A percentile compares a stretch with the other conserved stretches of the same genome.
phyloP scores from a whole-genome alignment of 2,329 filamentous ascomycete species.

The Lachnellula suecica region DNA sequence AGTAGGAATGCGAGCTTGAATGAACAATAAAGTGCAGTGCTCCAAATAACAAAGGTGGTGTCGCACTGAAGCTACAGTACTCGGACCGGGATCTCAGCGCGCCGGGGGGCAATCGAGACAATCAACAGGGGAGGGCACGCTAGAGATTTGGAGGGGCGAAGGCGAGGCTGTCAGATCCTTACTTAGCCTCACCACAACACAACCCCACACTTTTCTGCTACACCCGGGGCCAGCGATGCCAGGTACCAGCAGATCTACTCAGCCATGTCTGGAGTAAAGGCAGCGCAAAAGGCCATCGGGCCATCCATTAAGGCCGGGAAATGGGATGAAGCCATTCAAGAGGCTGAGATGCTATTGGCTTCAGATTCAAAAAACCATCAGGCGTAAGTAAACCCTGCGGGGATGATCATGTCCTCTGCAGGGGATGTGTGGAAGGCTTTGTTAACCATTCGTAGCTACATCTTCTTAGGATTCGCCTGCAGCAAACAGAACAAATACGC shows the following conservation, averaged over 20 bases:
- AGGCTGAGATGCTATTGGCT: conserved; percentile 68
- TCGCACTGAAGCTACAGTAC: too few species aligned
- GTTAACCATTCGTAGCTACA: conserved; percentile 49
- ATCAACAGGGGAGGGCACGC: too few species aligned
- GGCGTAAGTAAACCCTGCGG: conserved; percentile 52
- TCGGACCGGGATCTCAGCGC: too few species aligned
- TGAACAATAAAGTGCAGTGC: too few species aligned
- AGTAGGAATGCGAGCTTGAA: too few species aligned
- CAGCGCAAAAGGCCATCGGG: conserved; percentile 78
- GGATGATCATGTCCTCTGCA: background rate
- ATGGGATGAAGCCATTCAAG: conserved; percentile 71
- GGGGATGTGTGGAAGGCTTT: background rate
- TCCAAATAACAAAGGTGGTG: too few species aligned
- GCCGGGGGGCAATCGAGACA: too few species aligned
- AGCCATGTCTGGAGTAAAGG: conserved; percentile 51
- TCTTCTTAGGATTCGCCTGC: conserved; percentile 84
- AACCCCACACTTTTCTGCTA: background rate
- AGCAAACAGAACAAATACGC: conserved; percentile 73
- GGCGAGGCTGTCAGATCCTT: conserved; percentile 1
- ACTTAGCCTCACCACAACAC: background rate
- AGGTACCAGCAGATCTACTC: background rate
- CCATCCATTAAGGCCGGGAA: conserved; percentile 75
- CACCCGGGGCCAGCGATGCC: conserved; percentile 17
- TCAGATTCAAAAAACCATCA: conserved; percentile 80
- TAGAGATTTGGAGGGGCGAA: background rate